Evolutionary conservation across 495 filamentous ascomycete species (phyloP), one percentile per base, ranked within the genome.

Genomic region (Neurospora sp.): DNA sequence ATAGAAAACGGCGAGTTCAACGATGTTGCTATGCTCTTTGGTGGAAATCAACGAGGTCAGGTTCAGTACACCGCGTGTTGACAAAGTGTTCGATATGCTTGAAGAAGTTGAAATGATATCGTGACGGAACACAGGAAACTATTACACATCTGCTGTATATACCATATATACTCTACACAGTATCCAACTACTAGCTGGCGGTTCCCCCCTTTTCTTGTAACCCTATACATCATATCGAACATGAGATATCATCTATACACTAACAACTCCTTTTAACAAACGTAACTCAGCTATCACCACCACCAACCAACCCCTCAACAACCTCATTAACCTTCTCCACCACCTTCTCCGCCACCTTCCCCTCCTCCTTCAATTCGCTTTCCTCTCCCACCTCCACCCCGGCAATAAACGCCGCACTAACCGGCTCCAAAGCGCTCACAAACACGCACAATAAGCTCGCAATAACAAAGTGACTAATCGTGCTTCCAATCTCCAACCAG

Each of bases 401-500:
- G 9, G 89, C 87, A 70, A 96, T 90, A 73, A 98, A 93, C 40
- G 92, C 82, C 81, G 92, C 94, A 73, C 93, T 95, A 39, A 97
- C 85, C 41, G 91, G 89, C 83, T 99, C 96, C 72, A 99, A 83
- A 27, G 85, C 90, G 1, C 94, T 92, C 53, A 99, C 95, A 81
- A 98, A 99, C 5, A 97, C 89, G 77, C 93, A 94, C 42, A 98
- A 79, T 76, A 92, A 74, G 79, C 94, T 97, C 20, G 93, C 94
- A 81, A 99, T 98, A 73, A 88, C 88, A 80, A 98, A 99, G 76
- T 97, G 93, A 76, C 88, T 96, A 74, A 99, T 99, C 1, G 92
- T 97, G 40, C 92, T 95, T 68, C 96, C 96, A 78, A 98, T 99
- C 77, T 99, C 96, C 70, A 99, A 83, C 96, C 96, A 99, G 42